These are phyloP conservation scores for Glutinoglossum americanum DNA, from an alignment of 495 filamentous ascomycete genomes.

Conservation along the genomic window DNA sequence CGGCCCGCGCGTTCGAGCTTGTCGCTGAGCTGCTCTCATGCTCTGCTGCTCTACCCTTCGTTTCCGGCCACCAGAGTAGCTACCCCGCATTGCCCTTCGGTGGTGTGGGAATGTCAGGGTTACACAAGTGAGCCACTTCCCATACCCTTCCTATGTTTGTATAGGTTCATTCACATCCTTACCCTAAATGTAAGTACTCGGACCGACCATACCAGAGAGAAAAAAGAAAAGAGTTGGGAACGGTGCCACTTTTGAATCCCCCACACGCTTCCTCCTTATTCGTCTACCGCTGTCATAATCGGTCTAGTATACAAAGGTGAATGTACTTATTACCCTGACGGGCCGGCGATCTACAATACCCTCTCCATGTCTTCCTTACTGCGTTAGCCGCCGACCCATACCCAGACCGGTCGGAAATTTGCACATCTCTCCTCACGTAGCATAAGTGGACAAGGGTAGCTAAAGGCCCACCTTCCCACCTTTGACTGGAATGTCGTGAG, in stretches of 20 bases:
- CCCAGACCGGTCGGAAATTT: not conserved
- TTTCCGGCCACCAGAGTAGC: not conserved
- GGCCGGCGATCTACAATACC: slow-evolving; percentile 1
- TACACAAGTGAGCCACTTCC: not conserved
- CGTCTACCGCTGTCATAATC: not conserved
- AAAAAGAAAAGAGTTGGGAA: not conserved
- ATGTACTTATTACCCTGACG: slow-evolving; percentile 1
- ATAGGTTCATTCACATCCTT: not conserved
- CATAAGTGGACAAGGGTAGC: not conserved
- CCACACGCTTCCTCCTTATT: not conserved
- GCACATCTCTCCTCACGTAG: not conserved
- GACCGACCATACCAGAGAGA: not conserved
- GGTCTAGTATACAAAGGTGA: not conserved
- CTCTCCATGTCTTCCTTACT: not conserved
- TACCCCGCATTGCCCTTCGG: not conserved
- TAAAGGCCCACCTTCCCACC: not conserved
- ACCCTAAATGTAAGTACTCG: not conserved
- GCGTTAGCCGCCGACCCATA: not conserved
- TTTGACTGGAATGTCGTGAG: not conserved
- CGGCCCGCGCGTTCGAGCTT: not conserved
- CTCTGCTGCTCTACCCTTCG: not conserved
- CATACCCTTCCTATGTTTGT: not conserved
- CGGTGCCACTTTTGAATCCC: not conserved
- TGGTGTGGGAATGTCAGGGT: not conserved
- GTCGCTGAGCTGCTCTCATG: no score